Evolutionary conservation across 75 land plant genomes (phyloP).

Genomic region (Cunninghamia lanceolata): DNA sequence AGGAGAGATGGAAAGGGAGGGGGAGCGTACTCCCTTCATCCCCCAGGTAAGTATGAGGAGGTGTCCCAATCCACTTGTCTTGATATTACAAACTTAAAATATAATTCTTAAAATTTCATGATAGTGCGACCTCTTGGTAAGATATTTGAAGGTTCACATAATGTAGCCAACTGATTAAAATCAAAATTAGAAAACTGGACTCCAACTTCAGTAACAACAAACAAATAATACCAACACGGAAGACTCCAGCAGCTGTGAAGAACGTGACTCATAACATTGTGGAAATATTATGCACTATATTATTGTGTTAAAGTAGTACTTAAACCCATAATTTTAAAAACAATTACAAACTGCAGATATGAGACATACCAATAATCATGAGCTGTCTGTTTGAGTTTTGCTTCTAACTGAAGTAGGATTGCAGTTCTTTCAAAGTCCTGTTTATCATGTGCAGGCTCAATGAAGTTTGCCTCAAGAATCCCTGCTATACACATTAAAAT

Average conservation of each 20-base stretch:
- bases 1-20: too few species aligned
- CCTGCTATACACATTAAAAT: constrained; percentile 26
- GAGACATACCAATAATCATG: constrained; percentile 70
- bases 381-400: constrained; percentile 64
- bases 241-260: too few species aligned
- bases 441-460: constrained; percentile 96
- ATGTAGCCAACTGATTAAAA: neutral
- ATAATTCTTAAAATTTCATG: too few species aligned
- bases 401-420: constrained; percentile 57
- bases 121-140: too few species aligned
- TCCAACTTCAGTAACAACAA: neutral
- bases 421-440: constrained; percentile 91
- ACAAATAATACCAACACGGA: too few species aligned
- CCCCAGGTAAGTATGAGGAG: too few species aligned
- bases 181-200: neutral
- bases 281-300: neutral
- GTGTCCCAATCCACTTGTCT: too few species aligned
- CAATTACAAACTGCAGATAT: neutral
- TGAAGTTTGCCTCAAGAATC: constrained; percentile 87
- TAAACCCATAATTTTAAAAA: neutral
- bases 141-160: neutral
- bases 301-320: neutral
- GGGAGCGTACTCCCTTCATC: too few species aligned
- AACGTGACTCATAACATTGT: neutral
- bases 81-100: too few species aligned